Percentiles rank a stretch among this genome's conserved stretches.
Evolutionary conservation across 148 eudicot genomes (phyloP).

Genomic region (Vaccinium vitisidaea): DNA sequence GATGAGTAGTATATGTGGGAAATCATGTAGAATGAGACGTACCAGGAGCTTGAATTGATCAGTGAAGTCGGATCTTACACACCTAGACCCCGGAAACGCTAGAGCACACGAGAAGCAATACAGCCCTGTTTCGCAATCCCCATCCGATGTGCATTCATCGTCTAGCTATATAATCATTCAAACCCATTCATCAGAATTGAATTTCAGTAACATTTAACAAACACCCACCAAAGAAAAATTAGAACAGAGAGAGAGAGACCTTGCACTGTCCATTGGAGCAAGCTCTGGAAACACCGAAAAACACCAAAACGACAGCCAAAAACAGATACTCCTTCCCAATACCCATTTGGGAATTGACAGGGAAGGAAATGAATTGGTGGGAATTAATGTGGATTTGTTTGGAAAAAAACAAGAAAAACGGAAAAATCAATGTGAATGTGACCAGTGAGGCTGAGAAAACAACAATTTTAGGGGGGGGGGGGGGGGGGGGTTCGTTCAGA

Average conservation of each 20-base stretch:
- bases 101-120: slow-evolving; percentile 48
- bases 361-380: neutral
- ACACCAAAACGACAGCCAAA: neutral
- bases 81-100: slow-evolving; percentile 32
- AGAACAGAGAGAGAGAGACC: slow-evolving; percentile 19
- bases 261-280: slow-evolving; percentile 23
- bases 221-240: neutral
- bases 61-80: slow-evolving; percentile 48
- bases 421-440: neutral
- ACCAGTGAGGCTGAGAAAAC: neutral
- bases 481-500: neutral
- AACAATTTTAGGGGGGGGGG: neutral
- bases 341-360: neutral
- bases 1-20: too few relatives aligned
- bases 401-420: too few relatives aligned
- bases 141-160: slow-evolving; percentile 26
- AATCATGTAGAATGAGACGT: neutral
- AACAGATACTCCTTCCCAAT: neutral
- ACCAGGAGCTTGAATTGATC: slow-evolving; percentile 55
- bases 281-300: slow-evolving; percentile 7
- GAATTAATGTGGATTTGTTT: neutral
- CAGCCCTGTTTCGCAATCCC: slow-evolving; percentile 50
- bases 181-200: neutral
- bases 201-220: neutral
- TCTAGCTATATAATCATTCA: slow-evolving; percentile 6